These are phyloP conservation scores for Termitomyces eurrhizus DNA, from an alignment of 768 basidiomycete genomes.

Conservation along the genomic window DNA sequence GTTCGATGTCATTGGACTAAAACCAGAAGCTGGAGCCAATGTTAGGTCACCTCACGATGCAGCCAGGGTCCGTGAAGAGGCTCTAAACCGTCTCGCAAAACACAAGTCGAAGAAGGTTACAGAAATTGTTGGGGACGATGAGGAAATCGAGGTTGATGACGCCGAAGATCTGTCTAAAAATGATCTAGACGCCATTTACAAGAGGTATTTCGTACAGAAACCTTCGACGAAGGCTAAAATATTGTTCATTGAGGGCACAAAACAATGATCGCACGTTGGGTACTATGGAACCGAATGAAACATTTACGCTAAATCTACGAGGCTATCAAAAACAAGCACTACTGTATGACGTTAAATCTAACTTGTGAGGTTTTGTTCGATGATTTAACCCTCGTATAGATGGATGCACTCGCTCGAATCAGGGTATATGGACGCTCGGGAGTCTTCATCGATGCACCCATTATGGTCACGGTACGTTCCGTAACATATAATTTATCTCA, in stretches of 20 bases:
- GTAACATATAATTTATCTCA: background rate
- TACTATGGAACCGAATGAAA: conserved; percentile 76
- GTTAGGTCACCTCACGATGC: conserved; percentile 29
- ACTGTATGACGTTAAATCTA: conserved; percentile 36
- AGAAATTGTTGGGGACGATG: conserved; percentile 76
- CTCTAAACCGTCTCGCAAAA: conserved; percentile 37
- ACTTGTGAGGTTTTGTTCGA: background rate
- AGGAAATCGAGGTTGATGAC: conserved; percentile 82
- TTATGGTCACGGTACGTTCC: conserved; percentile 80
- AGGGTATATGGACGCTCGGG: conserved; percentile 64
- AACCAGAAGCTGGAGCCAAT: conserved; percentile 50
- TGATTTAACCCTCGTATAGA: conserved; percentile 28
- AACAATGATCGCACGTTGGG: conserved; percentile 70
- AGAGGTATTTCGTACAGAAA: conserved; percentile 46
- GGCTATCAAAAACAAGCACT: conserved; percentile 95
- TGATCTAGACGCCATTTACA: conserved; percentile 81
- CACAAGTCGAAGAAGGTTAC: conserved; percentile 41
- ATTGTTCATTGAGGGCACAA: conserved; percentile 60
- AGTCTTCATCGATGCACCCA: conserved; percentile 80
- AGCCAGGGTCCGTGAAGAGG: conserved; percentile 33
- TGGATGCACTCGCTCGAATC: conserved; percentile 93
- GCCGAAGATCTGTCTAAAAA: conserved; percentile 78
- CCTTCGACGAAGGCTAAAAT: background rate
- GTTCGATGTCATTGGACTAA: conserved; percentile 70
- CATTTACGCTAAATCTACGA: conserved; percentile 72